Conservation (phyloP, 805 yeast species). For the Novakomyces olei region DNA sequence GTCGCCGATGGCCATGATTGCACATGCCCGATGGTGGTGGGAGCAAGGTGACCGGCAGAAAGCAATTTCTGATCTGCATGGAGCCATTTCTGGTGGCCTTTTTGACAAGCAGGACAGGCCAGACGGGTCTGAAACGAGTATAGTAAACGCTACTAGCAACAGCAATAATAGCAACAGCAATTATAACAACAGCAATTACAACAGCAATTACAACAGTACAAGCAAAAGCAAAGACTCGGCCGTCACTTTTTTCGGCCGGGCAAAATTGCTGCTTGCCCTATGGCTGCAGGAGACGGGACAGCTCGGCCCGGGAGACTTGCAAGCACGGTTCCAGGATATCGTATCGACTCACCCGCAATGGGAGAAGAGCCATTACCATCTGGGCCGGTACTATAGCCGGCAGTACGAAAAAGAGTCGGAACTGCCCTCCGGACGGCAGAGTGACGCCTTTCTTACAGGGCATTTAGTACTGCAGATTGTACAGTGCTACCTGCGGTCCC, state of each 20-base stretch:
- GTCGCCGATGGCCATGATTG: slow-evolving; percentile 19
- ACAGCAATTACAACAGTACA: too few species aligned
- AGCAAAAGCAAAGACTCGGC: too few species aligned
- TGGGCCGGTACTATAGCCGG: slow-evolving; percentile 62
- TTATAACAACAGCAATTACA: too few species aligned
- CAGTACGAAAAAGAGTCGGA: slow-evolving; percentile 43
- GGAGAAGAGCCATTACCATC: slow-evolving; percentile 60
- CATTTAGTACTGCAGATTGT: slow-evolving; percentile 1
- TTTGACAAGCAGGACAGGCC: background rate
- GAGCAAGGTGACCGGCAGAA: slow-evolving; percentile 68
- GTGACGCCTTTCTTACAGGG: slow-evolving; percentile 9
- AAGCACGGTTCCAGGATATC: slow-evolving; percentile 43
- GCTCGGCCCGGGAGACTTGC: slow-evolving; percentile 50
- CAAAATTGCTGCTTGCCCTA: slow-evolving; percentile 57
- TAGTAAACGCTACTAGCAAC: too few species aligned
- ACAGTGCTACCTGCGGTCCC: slow-evolving; percentile 14
- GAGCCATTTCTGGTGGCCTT: background rate
- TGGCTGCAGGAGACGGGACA: slow-evolving; percentile 81
- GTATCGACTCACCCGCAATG: slow-evolving; percentile 31
- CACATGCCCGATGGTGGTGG: slow-evolving; percentile 70
- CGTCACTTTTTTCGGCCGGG: too few species aligned
- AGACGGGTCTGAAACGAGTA: too few species aligned
- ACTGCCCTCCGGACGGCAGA: slow-evolving; percentile 14
- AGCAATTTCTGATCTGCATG: slow-evolving; percentile 26
- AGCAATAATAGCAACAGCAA: too few species aligned